Base-by-base conservation (phyloP, 192 early-diverging fungal genomes). In the Backusella psychrophila region DNA sequence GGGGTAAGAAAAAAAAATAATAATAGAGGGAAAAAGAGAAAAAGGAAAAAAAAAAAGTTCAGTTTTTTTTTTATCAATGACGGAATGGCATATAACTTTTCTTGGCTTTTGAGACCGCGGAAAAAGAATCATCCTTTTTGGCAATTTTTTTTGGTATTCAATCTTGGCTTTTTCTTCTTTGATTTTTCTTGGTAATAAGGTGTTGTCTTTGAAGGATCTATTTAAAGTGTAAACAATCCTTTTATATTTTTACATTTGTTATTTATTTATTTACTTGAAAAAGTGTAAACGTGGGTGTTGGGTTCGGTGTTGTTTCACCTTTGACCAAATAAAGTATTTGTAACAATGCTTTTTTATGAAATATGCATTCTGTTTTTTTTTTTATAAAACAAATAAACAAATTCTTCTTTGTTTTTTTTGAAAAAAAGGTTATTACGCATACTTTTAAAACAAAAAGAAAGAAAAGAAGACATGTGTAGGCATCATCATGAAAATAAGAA, bases 71-170 rank as follows among this genome's bases (percentile, higher is more conserved):
- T 23, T 59, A 59, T 59, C 23, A 11, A 59, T 59, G 53, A 59
- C 53, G 53, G 53, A 59, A 59, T 59, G 53, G 0, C 53, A 59
- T 23, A 59, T 59, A 29, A 9, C 53, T 23, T 59, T 59, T 59
- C 53, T 59, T 59, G 53, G 53, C 53, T 59, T 59, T 59, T 59
- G 53, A 59, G 53, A 59, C 53, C 53, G 23, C 53, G 53, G 53
- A 59, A 23, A 59, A 59, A 59, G 23, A 59, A 59, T 29, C 53
- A 59, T 59, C 53, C 53, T 26, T 26, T 26, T 59, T 26, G 23
- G 8, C 15, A 6, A 19, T 14, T 59, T 29, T 12, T 26, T 59
- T 26, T 59, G 2, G 23, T 26, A 21, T 23, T 59, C 23, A 23
- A 49, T 23, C 53, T 59, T 59, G 53, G 53, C 53, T 59, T 59